A percentile compares a stretch with the other conserved stretches of the same genome.
These are phyloP conservation scores for Suzukiozyma palmioleophila DNA, from an alignment of 1,139 yeast genomes.

Conservation along the genomic window DNA sequence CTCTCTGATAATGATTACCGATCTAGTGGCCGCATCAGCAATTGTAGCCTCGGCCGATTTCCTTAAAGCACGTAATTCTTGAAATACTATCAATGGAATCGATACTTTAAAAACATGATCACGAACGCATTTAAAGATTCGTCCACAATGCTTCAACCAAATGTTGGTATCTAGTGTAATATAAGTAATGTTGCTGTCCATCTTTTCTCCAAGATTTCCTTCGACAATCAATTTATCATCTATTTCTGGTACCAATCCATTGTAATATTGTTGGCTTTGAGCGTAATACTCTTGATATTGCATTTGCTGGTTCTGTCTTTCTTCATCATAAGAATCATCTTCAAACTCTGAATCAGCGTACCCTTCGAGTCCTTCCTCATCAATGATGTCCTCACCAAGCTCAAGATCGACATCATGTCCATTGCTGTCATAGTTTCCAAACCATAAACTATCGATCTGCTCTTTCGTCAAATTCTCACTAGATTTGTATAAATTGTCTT, in stretches of 20 bases:
- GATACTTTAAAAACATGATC: slow-evolving; percentile 53
- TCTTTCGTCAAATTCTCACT: slow-evolving; percentile 9
- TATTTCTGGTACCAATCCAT: background rate
- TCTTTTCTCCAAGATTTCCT: slow-evolving; percentile 44
- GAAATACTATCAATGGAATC: slow-evolving; percentile 74
- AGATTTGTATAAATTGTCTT: slow-evolving; percentile 20
- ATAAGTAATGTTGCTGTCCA: slow-evolving; percentile 54
- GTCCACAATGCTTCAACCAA: slow-evolving; percentile 79
- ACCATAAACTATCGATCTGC: slow-evolving; percentile 24
- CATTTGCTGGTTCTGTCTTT: slow-evolving; percentile 14
- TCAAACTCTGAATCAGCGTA: slow-evolving; percentile 14
- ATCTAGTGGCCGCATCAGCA: slow-evolving; percentile 77
- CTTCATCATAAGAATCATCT: slow-evolving; percentile 15
- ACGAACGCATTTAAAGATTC: slow-evolving; percentile 64
- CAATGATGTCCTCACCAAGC: slow-evolving; percentile 15
- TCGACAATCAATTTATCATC: slow-evolving; percentile 11
- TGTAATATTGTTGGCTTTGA: slow-evolving; percentile 15
- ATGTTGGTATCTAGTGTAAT: slow-evolving; percentile 73
- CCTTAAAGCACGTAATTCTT: slow-evolving; percentile 69
- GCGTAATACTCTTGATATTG: slow-evolving; percentile 19
- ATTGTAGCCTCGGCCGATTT: slow-evolving; percentile 72
- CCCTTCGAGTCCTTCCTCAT: slow-evolving; percentile 19
- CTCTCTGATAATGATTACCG: slow-evolving; percentile 69
- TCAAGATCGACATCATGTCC: slow-evolving; percentile 13
- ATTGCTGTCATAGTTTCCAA: slow-evolving; percentile 15